These are phyloP conservation scores for Fusarium keratoplasticum DNA, from an alignment of 2,329 filamentous ascomycete genomes.

Conservation along the genomic window DNA sequence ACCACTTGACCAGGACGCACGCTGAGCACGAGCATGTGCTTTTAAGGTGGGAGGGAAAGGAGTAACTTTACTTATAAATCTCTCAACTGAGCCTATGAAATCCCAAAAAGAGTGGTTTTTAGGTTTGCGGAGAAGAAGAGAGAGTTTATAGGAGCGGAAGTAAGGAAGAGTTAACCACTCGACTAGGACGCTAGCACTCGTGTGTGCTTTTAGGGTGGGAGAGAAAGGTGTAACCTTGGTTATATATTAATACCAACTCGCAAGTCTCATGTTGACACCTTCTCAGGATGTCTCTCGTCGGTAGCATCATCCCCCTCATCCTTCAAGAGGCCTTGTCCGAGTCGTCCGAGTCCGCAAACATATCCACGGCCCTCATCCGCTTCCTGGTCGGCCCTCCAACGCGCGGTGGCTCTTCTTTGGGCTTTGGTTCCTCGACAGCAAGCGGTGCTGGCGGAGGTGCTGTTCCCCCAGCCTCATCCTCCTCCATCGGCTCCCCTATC, in stretches of 20 bases:
- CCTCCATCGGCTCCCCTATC: slow-evolving; percentile 52
- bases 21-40: not conserved
- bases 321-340: slow-evolving; percentile 38
- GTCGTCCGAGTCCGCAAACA: slow-evolving; percentile 84
- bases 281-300: not conserved
- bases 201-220: not conserved
- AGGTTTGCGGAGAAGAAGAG: not conserved
- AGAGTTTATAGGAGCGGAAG: not conserved
- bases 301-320: slow-evolving; percentile 1
- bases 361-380: slow-evolving; percentile 82
- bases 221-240: not conserved
- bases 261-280: not conserved
- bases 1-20: not conserved
- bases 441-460: slow-evolving; percentile 43
- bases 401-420: slow-evolving; percentile 20
- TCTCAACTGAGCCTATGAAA: too few species aligned
- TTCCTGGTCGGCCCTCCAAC: slow-evolving; percentile 58
- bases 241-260: not conserved
- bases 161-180: not conserved
- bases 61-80: not conserved
- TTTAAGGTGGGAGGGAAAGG: not conserved
- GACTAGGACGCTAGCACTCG: not conserved
- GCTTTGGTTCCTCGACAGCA: slow-evolving; percentile 36
- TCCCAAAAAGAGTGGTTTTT: not conserved
- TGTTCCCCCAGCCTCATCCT: slow-evolving; percentile 54